Conservation (phyloP, 331 rosid genomes). For the Cydonia oblonga region DNA sequence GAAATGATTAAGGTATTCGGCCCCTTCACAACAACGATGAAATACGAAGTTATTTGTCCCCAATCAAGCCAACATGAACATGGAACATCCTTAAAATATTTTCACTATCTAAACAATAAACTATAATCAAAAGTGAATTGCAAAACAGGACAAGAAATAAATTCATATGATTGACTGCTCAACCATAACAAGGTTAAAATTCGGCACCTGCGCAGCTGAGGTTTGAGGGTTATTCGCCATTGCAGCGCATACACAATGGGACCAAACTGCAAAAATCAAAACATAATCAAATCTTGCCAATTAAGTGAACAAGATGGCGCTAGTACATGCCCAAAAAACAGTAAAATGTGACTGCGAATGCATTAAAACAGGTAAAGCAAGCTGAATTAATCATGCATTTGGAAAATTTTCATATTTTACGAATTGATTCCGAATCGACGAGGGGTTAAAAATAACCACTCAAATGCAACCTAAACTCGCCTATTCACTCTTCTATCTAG, state of each 20-base stretch:
- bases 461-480: not conserved
- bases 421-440: too few relatives aligned
- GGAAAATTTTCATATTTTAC: not conserved
- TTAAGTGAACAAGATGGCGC: not conserved
- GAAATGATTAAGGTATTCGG: not conserved
- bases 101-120: not conserved
- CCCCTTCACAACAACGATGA: not conserved
- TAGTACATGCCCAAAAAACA: not conserved
- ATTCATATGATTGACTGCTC: not conserved
- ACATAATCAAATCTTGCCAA: not conserved
- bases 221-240: conserved; percentile 76
- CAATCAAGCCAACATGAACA: not conserved
- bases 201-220: conserved; percentile 55
- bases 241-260: conserved; percentile 19
- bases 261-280: conserved; percentile 10
- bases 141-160: not conserved
- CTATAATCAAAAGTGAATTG: not conserved
- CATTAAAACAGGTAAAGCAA: not conserved
- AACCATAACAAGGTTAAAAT: not conserved
- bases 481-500: not conserved
- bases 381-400: not conserved
- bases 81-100: not conserved
- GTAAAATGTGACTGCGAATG: not conserved
- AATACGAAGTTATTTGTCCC: not conserved
- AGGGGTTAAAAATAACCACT: too few relatives aligned